Evolutionary conservation across 495 filamentous ascomycete genomes (phyloP).

Genomic region (Hypomontagnella submonticulosa): DNA sequence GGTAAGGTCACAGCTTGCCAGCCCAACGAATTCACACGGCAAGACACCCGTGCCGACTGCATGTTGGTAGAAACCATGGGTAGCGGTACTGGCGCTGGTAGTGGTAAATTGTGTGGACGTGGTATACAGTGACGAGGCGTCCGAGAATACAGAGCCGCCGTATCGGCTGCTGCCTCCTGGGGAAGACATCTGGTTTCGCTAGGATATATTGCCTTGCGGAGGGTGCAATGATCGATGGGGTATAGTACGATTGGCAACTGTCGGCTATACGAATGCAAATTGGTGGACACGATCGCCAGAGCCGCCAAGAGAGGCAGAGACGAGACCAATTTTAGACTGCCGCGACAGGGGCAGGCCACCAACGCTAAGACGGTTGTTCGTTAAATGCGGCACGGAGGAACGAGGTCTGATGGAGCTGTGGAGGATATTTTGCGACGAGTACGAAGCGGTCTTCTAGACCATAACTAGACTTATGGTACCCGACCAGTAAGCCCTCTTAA

Average conservation of each 20-base stretch:
- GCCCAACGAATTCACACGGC: slow-evolving; percentile 55
- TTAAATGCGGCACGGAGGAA: slow-evolving; percentile 16
- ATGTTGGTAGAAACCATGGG: too few species aligned
- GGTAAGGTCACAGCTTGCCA: slow-evolving; percentile 39
- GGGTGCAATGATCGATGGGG: background rate
- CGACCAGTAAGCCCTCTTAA: background rate
- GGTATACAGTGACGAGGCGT: slow-evolving; percentile 1
- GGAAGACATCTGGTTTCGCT: slow-evolving; percentile 1
- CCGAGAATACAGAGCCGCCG: slow-evolving; percentile 9
- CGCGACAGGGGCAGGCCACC: slow-evolving; percentile 2
- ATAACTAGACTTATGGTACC: background rate
- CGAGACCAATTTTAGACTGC: background rate
- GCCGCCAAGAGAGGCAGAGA: slow-evolving; percentile 5
- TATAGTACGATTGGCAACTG: background rate
- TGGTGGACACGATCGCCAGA: background rate
- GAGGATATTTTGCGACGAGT: slow-evolving; percentile 5
- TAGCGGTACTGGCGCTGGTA: too few species aligned
- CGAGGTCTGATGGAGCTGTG: slow-evolving; percentile 1
- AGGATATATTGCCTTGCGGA: background rate
- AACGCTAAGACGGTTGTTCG: slow-evolving; percentile 7
- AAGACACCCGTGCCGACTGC: slow-evolving; percentile 24
- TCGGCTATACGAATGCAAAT: slow-evolving; percentile 11
- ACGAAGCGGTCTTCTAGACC: slow-evolving; percentile 2
- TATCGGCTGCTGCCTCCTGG: background rate
- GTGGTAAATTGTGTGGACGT: slow-evolving; percentile 13